Percentiles rank a stretch among this genome's conserved stretches.
Conservation (phyloP, 805 yeast species). For the Wickerhamiella musiphila region DNA sequence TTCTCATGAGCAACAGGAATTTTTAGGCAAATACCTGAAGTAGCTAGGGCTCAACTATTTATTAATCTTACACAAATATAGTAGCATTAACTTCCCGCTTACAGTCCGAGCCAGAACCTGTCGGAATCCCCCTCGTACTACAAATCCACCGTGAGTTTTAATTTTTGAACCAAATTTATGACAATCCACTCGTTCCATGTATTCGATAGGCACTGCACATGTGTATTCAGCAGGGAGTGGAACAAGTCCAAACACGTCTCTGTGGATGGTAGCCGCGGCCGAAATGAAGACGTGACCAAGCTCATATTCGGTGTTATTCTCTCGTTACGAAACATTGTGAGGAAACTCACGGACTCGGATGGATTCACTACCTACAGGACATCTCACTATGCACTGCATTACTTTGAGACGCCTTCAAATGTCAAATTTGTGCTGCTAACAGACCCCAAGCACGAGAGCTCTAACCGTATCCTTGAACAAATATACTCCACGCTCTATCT, state of each 20-base stretch:
- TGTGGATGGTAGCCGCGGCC: neutral
- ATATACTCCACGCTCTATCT: constrained; percentile 45
- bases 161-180: no score
- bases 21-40: constrained; percentile 5
- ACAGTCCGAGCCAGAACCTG: no score
- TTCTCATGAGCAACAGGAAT: neutral
- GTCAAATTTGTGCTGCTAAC: constrained; percentile 59
- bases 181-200: constrained; percentile 69
- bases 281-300: constrained; percentile 50
- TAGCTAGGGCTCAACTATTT: neutral
- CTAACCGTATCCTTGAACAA: constrained; percentile 37
- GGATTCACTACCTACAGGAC: constrained; percentile 28
- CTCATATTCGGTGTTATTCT: constrained; percentile 72
- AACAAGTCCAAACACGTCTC: constrained; percentile 10
- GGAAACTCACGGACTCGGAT: constrained; percentile 29
- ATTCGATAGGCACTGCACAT: constrained; percentile 81
- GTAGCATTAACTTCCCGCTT: neutral
- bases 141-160: no score
- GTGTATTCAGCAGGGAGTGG: constrained; percentile 72
- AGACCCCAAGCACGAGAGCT: constrained; percentile 40
- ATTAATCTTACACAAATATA: neutral
- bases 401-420: constrained; percentile 62
- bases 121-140: no score
- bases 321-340: constrained; percentile 60
- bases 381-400: constrained; percentile 62